Percentiles rank a stretch among this genome's conserved stretches.
Conservation (phyloP, 1,284 basidiomycete species). For the Cerioporus squamosus region DNA sequence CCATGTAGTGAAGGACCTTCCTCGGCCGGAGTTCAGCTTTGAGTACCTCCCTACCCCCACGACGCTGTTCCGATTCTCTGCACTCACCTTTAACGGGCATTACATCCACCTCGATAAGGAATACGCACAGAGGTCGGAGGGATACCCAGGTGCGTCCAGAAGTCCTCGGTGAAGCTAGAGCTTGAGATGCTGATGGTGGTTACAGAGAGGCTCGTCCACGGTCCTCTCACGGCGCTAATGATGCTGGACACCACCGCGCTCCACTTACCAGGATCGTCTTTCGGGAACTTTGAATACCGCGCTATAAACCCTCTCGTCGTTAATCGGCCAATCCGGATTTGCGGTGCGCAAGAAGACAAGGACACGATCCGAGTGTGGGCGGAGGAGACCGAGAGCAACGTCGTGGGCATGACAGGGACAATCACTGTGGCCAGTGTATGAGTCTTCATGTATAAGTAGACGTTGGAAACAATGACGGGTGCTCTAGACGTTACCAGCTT, state of each 20-base stretch:
- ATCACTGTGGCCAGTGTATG: conserved; percentile 20
- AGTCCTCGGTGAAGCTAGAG: neutral
- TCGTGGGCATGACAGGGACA: conserved; percentile 75
- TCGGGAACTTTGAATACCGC: conserved; percentile 70
- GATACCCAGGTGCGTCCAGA: conserved; percentile 61
- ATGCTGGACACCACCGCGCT: conserved; percentile 65
- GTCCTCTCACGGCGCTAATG: conserved; percentile 80
- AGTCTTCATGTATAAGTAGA: conserved; percentile 1
- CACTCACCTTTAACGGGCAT: conserved; percentile 81
- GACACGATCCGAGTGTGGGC: conserved; percentile 37
- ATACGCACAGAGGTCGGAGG: conserved; percentile 70
- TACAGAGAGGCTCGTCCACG: conserved; percentile 80
- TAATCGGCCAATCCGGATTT: conserved; percentile 58
- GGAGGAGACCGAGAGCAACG: conserved; percentile 36
- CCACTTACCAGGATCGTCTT: conserved; percentile 45
- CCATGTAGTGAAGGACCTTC: conserved; percentile 52
- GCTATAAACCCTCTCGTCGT: conserved; percentile 78
- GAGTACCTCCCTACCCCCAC: conserved; percentile 68
- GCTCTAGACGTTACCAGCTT: neutral
- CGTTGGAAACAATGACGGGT: conserved; percentile 8
- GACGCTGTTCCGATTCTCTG: conserved; percentile 84
- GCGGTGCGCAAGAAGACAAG: conserved; percentile 49
- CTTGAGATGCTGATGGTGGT: neutral
- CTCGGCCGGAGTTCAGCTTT: conserved; percentile 62
- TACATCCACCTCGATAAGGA: conserved; percentile 76